Evolutionary conservation across 768 basidiomycete species (phyloP), one percentile per base, ranked within the genome.

Genomic region (Cyathus striatus): DNA sequence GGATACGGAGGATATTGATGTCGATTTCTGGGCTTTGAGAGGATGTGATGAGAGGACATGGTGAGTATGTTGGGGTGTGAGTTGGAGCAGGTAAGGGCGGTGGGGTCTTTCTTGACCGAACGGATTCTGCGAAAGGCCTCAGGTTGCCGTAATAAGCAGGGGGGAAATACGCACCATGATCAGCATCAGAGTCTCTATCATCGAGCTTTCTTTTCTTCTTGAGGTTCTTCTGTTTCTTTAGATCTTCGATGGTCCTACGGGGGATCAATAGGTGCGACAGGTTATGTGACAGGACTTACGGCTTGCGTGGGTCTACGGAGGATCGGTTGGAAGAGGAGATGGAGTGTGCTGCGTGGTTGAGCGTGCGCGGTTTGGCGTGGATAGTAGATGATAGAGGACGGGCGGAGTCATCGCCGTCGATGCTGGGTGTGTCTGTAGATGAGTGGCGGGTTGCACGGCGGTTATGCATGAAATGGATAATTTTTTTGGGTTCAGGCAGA

Each of bases 151-250:
- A n/a, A n/a, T n/a, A n/a, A n/a, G n/a, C n/a, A n/a, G n/a, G n/a
- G n/a, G n/a, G 23, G 20, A 37, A 45, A 49, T 59, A 41, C 61
- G n/a, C n/a, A 78, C 79, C 77, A 57, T 69, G 69, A 54, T 89
- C 86, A 23, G 67, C 60, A 49, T 89, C 87, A 50, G 83, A 85
- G n/a, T 80, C 81, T 27, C 76, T 79, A 6, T 73, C 68, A 27
- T 87, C 86, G 43, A 84, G 76, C 73, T 86, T 88, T 62, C 88
- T 85, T 57, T 90, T 90, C 66, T 89, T 88, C 67, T 86, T 88
- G n/a, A n/a, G n/a, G n/a, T n/a, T n/a, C n/a, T n/a, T n/a, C 69
- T 85, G 87, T 64, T 78, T 86, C 69, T 83, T 86, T 22, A 69
- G 47, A 37, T 86, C 84, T 10, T 80, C 75, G 9, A 60, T 54